Evolutionary conservation across 2,329 filamentous ascomycete species (phyloP).

Genomic region (Hymenoscyphus fraxineus): DNA sequence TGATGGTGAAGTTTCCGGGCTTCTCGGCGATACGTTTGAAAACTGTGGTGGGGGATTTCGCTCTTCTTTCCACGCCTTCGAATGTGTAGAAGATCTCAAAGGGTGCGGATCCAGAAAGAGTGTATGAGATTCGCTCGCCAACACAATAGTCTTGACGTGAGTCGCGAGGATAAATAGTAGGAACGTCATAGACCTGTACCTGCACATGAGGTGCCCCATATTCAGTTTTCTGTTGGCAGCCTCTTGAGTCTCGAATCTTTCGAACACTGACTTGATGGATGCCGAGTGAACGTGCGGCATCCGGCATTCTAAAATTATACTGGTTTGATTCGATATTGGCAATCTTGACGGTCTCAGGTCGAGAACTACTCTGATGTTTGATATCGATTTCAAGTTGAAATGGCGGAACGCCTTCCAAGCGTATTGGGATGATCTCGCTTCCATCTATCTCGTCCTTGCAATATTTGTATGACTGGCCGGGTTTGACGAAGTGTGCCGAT

Average conservation of each 20-base stretch:
- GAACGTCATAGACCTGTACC: constrained; percentile 88
- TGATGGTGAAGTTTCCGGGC: constrained; percentile 84
- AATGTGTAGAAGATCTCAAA: constrained; percentile 94
- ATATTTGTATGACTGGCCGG: constrained; percentile 92
- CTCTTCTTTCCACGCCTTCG: constrained; percentile 72
- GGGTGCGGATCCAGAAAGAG: constrained; percentile 82
- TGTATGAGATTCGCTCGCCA: constrained; percentile 89
- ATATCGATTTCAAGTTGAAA: constrained; percentile 91
- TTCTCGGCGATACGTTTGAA: constrained; percentile 93
- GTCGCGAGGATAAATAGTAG: constrained; percentile 84
- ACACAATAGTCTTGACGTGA: constrained; percentile 87
- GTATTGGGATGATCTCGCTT: constrained; percentile 85
- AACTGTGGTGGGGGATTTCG: constrained; percentile 71
- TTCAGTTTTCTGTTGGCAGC: constrained; percentile 77
- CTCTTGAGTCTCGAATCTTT: constrained; percentile 80
- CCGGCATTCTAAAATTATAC: constrained; percentile 80
- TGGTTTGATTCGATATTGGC: constrained; percentile 71
- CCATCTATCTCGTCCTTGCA: constrained; percentile 79
- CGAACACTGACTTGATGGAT: constrained; percentile 85
- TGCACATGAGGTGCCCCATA: constrained; percentile 72
- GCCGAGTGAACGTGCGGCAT: constrained; percentile 80
- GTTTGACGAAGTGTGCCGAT: constrained; percentile 74
- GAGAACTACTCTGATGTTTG: constrained; percentile 79
- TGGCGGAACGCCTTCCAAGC: constrained; percentile 75
- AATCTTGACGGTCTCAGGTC: constrained; percentile 77